Evolutionary conservation across 768 basidiomycete genomes (phyloP), one percentile per base, ranked within the genome.

Genomic region (Pleurotus sapidus): DNA sequence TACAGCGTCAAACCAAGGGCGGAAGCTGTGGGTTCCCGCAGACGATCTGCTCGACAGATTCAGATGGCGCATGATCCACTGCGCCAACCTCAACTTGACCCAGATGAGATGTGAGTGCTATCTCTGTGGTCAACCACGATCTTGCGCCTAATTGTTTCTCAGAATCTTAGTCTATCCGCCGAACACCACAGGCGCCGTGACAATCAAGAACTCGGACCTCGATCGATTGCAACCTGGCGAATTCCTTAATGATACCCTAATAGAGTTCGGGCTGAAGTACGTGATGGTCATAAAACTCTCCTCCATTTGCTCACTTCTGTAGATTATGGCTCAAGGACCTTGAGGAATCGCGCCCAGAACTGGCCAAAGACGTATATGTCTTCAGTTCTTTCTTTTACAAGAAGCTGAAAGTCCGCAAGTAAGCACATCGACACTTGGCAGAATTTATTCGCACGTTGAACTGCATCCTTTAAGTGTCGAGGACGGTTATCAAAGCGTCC

Each of bases 361-460:
- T 91, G 3, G 90, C 85, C 1, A 80, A 86, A 2, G 81, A 91
- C 62, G 78, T 95, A 1, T 88, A 98, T 65, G 82, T 98, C 3
- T 98, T 98, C 77, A 98, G 88, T 69, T 95, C 95, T 0, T 99
- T 98, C 74, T 98, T 99, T 72, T 98, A 95, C 77, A 93, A 95
- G 76, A 96, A 97, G 70, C 73, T 99, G 24, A 88, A 87, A 57
- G 80, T 81, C 54, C 89, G 83, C 67, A 82, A 78, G 86, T 87
- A 67, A 39, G 76, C 67, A 23, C 37, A 49, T 39, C 42, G n/a
- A n/a, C 3, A 11, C 8, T 30, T 27, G 50, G 4, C 17, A n/a
- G 23, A 6, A 20, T 17, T 37, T 42, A 45, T 17, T 3, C 42
- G 12, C 25, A 55, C 18, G 27, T 7, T 39, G 1, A 8, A 34